phyloP scores from a whole-genome alignment of 257 asterid species.

The Datura wrightii region DNA sequence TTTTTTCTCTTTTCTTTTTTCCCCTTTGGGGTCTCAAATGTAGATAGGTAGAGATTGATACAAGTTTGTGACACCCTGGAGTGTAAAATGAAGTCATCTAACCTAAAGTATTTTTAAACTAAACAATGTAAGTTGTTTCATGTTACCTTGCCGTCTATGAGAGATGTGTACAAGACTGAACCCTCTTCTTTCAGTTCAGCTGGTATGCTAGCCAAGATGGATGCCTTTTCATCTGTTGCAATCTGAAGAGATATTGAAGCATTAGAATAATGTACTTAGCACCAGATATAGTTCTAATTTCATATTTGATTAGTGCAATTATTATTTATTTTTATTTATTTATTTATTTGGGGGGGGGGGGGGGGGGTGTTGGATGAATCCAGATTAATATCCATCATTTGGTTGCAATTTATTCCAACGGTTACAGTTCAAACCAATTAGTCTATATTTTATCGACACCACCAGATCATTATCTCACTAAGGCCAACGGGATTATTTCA shows the following conservation, averaged over 20 bases:
- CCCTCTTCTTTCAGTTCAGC: constrained; percentile 74
- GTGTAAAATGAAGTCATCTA: background rate
- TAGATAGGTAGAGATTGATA: background rate
- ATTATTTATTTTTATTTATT: no score
- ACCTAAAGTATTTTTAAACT: constrained; percentile 7
- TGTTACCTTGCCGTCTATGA: constrained; percentile 86
- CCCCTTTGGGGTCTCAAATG: background rate
- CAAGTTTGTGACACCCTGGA: background rate
- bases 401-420: background rate
- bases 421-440: background rate
- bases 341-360: background rate
- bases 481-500: background rate
- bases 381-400: background rate
- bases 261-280: background rate
- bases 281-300: background rate
- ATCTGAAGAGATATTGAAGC: constrained; percentile 53
- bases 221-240: constrained; percentile 76
- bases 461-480: background rate
- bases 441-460: background rate
- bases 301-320: background rate
- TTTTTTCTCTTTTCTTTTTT: background rate
- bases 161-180: constrained; percentile 74
- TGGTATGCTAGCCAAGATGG: constrained; percentile 82
- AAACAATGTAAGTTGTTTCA: constrained; percentile 37
- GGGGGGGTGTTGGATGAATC: no score